phyloP scores from a whole-genome alignment of 2,329 filamentous ascomycete species.

The Epichloe typhina region DNA sequence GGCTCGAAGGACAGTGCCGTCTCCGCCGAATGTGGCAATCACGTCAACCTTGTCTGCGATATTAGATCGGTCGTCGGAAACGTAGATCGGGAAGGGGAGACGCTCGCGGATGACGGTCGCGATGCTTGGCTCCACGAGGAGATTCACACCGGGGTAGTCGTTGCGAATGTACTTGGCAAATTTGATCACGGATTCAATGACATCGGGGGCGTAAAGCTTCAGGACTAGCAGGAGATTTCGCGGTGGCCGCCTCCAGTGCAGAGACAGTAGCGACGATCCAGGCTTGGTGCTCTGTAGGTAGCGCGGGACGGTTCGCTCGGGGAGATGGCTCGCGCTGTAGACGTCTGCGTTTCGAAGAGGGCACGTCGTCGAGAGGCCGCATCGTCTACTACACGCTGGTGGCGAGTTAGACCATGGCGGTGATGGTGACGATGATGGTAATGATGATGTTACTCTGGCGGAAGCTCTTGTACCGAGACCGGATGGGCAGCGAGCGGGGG shows the following conservation, averaged over 20 bases:
- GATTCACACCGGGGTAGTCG: conserved; percentile 67
- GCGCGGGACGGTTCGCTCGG: conserved; percentile 20
- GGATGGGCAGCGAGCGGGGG: background rate
- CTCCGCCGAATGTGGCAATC: conserved; percentile 80
- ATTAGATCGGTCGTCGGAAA: conserved; percentile 32
- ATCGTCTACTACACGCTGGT: conserved; percentile 7
- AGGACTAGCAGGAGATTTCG: conserved; percentile 45
- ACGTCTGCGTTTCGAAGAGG: conserved; percentile 20
- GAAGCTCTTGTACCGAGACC: background rate
- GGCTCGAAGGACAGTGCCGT: conserved; percentile 32
- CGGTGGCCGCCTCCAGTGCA: conserved; percentile 41
- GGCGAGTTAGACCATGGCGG: background rate
- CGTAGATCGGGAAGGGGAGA: conserved; percentile 63
- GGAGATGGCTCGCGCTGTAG: conserved; percentile 20
- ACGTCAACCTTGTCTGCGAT: conserved; percentile 77
- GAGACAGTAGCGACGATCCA: conserved; percentile 38
- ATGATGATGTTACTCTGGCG: background rate
- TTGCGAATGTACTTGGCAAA: conserved; percentile 59
- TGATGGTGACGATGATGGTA: background rate
- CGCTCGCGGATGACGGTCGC: conserved; percentile 57
- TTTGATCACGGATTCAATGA: conserved; percentile 36
- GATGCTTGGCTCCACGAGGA: conserved; percentile 70
- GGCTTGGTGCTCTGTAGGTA: conserved; percentile 29
- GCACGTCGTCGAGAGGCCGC: conserved; percentile 37
- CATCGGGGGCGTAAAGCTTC: conserved; percentile 42